Percentiles rank a stretch among this genome's conserved stretches.
These are phyloP conservation scores for Rubroboletus satanas DNA, from an alignment of 768 basidiomycete genomes.

Conservation along the genomic window DNA sequence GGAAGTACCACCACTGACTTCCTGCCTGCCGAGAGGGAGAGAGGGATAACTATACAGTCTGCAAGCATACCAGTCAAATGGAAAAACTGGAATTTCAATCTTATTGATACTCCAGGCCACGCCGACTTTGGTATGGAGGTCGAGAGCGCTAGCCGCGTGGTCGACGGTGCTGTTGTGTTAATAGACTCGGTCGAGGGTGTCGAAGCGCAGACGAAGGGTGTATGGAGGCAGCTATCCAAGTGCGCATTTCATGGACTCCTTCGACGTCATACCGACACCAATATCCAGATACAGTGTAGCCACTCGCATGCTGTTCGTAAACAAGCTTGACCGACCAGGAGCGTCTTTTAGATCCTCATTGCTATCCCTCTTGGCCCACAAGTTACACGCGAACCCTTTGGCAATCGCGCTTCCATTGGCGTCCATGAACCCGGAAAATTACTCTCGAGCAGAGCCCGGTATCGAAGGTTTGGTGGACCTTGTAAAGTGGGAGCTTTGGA, in stretches of 20 bases:
- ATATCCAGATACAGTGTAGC: constrained; percentile 67
- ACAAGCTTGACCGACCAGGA: constrained; percentile 85
- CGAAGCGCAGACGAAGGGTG: constrained; percentile 85
- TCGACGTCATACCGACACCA: background rate
- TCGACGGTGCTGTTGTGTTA: constrained; percentile 85
- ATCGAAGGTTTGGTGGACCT: constrained; percentile 83
- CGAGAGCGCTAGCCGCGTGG: constrained; percentile 85
- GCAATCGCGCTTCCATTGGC: constrained; percentile 70
- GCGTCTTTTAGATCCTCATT: constrained; percentile 74
- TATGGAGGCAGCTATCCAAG: constrained; percentile 86
- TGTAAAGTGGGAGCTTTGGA: constrained; percentile 81
- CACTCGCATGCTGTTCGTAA: constrained; percentile 76
- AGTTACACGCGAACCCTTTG: constrained; percentile 72
- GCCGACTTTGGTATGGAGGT: constrained; percentile 98
- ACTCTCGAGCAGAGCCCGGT: constrained; percentile 73
- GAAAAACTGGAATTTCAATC: constrained; percentile 81
- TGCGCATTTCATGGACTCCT: constrained; percentile 36
- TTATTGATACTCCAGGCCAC: constrained; percentile 89
- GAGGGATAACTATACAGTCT: constrained; percentile 90
- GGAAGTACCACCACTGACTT: constrained; percentile 92
- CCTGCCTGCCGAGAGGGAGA: constrained; percentile 81
- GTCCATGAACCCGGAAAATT: constrained; percentile 65
- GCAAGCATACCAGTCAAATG: constrained; percentile 87
- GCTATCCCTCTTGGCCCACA: constrained; percentile 67
- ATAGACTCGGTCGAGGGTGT: constrained; percentile 91